Evolutionary conservation across 345 rosid species (phyloP), one percentile per base, ranked within the genome.

Genomic region (Odontarrhena argentea): DNA sequence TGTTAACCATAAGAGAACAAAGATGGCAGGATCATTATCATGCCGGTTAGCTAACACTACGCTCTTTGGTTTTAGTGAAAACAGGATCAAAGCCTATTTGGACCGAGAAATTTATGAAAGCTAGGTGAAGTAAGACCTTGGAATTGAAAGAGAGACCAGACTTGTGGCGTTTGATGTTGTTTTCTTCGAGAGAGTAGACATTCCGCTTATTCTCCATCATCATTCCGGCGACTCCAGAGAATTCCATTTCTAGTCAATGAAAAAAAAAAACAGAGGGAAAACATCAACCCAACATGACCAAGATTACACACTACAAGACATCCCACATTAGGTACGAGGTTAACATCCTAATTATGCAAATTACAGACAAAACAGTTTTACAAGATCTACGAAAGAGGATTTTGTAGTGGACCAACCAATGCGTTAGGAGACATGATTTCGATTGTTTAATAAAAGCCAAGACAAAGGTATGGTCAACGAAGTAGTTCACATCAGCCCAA

Each of bases 181-280:
- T 75, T 43, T 88, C 87, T 59, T 83, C 97, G 7, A 90, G 72
- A 71, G 92, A 73, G 62, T 84, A 94, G 5, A 88, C 83, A 45
- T 81, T 84, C 56, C 82, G 76, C 79, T 94, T 90, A 77, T 85
- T 79, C 80, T 94, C 91, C 82, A 88, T 88, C 89, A 94, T 84
- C 84, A 77, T 84, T 64, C 51, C 60, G 0, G 54, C 71, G 9
- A 74, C 63, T 71, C 79, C 60, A 52, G 73, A 75, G 76, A 77
- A 56, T 55, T 72, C 80, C 77, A 74, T 79, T 58, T 81, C 85
- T 80, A 51, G 37, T 72, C 14, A 63, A 15, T 46, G 10, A 14
- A 32, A 68, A 74, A 63, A 62, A 8, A 63, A 18, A 62, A 8
- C 54, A 61, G 66, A 45, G 54, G 12, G 67, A 36, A 59, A 63